Percentiles rank a stretch among this genome's conserved stretches.
Conservation (phyloP, 1,139 yeast species). For the Sugiyamaella sp. region DNA sequence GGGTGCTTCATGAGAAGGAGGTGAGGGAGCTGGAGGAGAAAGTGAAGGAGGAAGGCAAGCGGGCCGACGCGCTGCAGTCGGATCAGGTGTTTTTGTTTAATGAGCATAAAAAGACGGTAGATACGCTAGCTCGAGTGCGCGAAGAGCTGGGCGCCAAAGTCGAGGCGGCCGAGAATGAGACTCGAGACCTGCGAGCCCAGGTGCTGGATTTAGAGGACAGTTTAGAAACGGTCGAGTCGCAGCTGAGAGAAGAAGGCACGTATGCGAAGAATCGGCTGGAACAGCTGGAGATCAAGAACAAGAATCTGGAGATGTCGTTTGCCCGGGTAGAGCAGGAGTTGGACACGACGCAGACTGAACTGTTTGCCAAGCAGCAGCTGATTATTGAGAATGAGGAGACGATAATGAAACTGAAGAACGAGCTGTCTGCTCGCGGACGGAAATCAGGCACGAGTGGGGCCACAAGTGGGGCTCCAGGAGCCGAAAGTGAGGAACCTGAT, state of each 20-base stretch:
- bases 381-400: constrained; percentile 45
- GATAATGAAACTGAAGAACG: constrained; percentile 20
- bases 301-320: constrained; percentile 24
- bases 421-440: constrained; percentile 7
- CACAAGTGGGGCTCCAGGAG: constrained; percentile 24
- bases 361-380: constrained; percentile 38
- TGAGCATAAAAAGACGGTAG: constrained; percentile 43
- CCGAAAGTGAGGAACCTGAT: constrained; percentile 22
- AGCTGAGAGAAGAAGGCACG: constrained; percentile 24
- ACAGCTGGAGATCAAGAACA: constrained; percentile 28
- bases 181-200: constrained; percentile 25
- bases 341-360: constrained; percentile 23
- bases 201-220: constrained; percentile 22
- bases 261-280: constrained; percentile 16
- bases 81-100: constrained; percentile 49
- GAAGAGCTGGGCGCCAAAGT: constrained; percentile 35
- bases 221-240: constrained; percentile 27
- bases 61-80: constrained; percentile 43
- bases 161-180: constrained; percentile 31
- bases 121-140: constrained; percentile 40
- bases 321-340: constrained; percentile 29
- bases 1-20: constrained; percentile 41
- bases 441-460: constrained; percentile 18
- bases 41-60: constrained; percentile 39
- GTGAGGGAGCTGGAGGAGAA: constrained; percentile 40